Base-by-base conservation (phyloP, 2,329 filamentous ascomycete species). In the Fusarium decemcellulare region DNA sequence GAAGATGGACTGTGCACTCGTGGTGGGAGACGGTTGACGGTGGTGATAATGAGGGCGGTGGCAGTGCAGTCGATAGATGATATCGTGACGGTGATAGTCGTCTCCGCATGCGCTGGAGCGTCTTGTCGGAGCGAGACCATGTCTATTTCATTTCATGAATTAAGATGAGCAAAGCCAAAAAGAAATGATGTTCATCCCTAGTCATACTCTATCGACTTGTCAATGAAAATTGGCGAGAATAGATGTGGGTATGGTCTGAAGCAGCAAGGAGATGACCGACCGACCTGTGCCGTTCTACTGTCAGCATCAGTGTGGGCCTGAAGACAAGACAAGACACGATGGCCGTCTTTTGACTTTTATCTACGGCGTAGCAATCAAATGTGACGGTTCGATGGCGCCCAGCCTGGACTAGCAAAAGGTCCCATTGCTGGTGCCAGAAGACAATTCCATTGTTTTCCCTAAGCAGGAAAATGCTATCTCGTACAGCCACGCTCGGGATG, bases 401-500 rank as follows among this genome's bases (percentile, higher is more conserved):
- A 8, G 29, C 61, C 15, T 54, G 36, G 16, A 43, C 55, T 42
- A 32, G 43, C 36, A 12, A 34, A 23, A 14, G 34, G 53, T 14
- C 30, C 42, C 39, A 42, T 50, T 42, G 55, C 34, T 50, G 42
- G 44, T 34, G 43, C 44, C 14, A 32, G n/a, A 32, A 18, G 40
- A 30, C 37, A 58, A 61, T 61, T 64, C 54, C 32, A 57, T 70
- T 65, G 52, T 52, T 60, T 56, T 58, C n/a, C 47, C 36, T n/a
- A 42, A 48, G 32, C 32, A 50, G 36, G n/a, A 51, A 37, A 53
- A 52, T 58, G 46, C 34, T 12, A 15, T 7, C 9, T 40, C 58
- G 60, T 65, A 71, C 67, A 70, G 67, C 67, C 67, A 70, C 67
- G 27, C 67, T 71, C 67, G 67, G 67, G 46, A 65, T 37, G 46